Evolutionary conservation across 441 rosid species (phyloP), one percentile per base, ranked within the genome.

Genomic region (Mallotus repandus): DNA sequence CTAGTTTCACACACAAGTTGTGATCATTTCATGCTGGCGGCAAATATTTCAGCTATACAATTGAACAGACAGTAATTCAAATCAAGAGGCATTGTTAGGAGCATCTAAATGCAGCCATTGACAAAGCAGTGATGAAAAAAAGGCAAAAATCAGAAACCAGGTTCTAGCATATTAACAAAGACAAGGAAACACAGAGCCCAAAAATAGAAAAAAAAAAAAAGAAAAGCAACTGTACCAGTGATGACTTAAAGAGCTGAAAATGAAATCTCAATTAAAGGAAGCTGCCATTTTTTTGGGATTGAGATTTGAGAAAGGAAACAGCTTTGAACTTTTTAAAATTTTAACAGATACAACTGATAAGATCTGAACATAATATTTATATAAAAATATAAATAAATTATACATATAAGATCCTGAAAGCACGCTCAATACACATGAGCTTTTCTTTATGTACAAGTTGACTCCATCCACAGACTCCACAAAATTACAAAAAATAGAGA

Each of bases 351-450:
- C 78, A 43, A 76, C 79, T 69, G 50, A 62, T 66, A 74, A 79
- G 83, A 78, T 81, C 82, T 46, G 61, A 73, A 71, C 75, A 45
- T 46, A 38, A 38, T 61, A 58, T 69, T 32, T 35, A 55, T 49
- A 52, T 65, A 21, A 61, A 59, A 75, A 52, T 65, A 21, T 56
- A 55, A 75, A 58, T 14, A 52, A 38, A 38, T 38, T 38, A 38
- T 38, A 38, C 41, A 38, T 15, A 66, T 5, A 66, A 83, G 97
- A 86, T 91, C 96, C 97, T 78, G 67, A 77, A 84, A 86, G 79
- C 48, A 76, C 90, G 92, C 88, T 72, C n/a, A 45, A 38, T 49
- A 71, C 89, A 87, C 91, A 80, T 85, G 94, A 83, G 52, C 73
- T 79, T 48, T 71, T 71, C 50, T 72, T 72, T 53, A 13, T 55